Base-by-base conservation (phyloP, 108 stramenopile species). In the Skeletonema potamos region DNA sequence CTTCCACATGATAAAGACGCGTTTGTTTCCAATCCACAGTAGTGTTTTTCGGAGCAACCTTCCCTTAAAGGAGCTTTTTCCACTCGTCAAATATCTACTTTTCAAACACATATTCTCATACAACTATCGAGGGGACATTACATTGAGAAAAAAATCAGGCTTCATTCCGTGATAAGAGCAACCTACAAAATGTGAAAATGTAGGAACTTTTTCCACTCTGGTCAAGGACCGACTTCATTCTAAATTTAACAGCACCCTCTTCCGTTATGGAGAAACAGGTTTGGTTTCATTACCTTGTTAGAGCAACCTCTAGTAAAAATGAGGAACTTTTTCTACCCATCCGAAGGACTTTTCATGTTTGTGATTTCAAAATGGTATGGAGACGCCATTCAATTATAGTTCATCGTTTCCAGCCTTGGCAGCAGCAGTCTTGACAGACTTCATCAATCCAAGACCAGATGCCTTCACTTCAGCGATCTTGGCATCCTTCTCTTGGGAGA, bases 361-460 rank as follows among this genome's bases (percentile, higher is more conserved):
- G 39, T 41, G 39, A 41, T 41, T n/a, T n/a, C n/a, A n/a, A n/a
- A 4, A 60, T 12, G 9, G 46, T 54, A 46, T 60, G 20, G 17
- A 51, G 48, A 51, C 48, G 15, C 48, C n/a, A n/a, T 24, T 51
- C 48, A 33, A 63, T 36, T 84, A 88, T 26, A 88, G 71, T 55
- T 88, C 87, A 57, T 85, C 85, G 27, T 34, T 84, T 33, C 64
- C 79, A n/a, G 34, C 82, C 32, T 63, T 37, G 79, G 82, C 76
- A 28, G 34, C 64, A 77, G 65, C 66, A 72, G 78, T 62, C 70
- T 77, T 78, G 11, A 95, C 94, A 55, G 89, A 62, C 89, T 95
- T 95, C 91, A 92, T 89, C 56, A 95, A 72, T 13, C 91, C 91
- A 66, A 95, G 86, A 29, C 94, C 94, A 51, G 90, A 80, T 32